Percentiles rank a stretch among this genome's conserved stretches.
Conservation (phyloP, 768 basidiomycete genomes). For the Agaricus sinodeliciosus region DNA sequence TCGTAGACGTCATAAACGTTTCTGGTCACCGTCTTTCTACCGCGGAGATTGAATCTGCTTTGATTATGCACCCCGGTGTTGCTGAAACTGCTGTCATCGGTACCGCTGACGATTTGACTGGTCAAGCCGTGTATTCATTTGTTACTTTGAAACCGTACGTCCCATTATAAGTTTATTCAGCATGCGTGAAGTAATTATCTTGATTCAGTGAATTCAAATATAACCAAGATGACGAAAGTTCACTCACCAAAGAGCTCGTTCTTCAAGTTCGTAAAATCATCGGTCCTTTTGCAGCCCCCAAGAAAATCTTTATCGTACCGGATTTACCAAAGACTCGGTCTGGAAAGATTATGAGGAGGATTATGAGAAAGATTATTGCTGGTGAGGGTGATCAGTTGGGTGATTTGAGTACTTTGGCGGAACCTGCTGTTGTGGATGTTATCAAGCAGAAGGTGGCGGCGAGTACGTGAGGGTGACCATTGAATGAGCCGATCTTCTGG, state of each 20-base stretch:
- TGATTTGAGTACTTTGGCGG: slow-evolving; percentile 89
- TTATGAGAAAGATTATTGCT: slow-evolving; percentile 93
- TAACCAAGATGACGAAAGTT: slow-evolving; percentile 61
- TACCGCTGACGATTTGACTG: slow-evolving; percentile 80
- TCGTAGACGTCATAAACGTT: slow-evolving; percentile 90
- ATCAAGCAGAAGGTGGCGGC: slow-evolving; percentile 76
- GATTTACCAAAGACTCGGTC: slow-evolving; percentile 94
- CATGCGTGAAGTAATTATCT: not conserved
- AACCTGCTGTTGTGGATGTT: slow-evolving; percentile 77
- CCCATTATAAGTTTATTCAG: not conserved
- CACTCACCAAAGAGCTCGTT: slow-evolving; percentile 78
- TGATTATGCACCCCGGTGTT: slow-evolving; percentile 91
- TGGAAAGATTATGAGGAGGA: slow-evolving; percentile 96
- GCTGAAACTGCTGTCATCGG: slow-evolving; percentile 96
- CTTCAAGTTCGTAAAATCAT: slow-evolving; percentile 97
- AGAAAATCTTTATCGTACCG: slow-evolving; percentile 76
- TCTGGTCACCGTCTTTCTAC: slow-evolving; percentile 96
- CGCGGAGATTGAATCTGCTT: slow-evolving; percentile 95
- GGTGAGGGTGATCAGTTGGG: slow-evolving; percentile 95
- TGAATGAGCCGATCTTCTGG: too few species aligned
- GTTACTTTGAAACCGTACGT: slow-evolving; percentile 90
- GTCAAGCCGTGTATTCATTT: slow-evolving; percentile 92
- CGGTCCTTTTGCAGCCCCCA: slow-evolving; percentile 95
- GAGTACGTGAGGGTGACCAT: not conserved
- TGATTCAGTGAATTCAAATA: slow-evolving; percentile 67